Conservation (phyloP, 805 yeast genomes). For the Candida endomychidarum region DNA sequence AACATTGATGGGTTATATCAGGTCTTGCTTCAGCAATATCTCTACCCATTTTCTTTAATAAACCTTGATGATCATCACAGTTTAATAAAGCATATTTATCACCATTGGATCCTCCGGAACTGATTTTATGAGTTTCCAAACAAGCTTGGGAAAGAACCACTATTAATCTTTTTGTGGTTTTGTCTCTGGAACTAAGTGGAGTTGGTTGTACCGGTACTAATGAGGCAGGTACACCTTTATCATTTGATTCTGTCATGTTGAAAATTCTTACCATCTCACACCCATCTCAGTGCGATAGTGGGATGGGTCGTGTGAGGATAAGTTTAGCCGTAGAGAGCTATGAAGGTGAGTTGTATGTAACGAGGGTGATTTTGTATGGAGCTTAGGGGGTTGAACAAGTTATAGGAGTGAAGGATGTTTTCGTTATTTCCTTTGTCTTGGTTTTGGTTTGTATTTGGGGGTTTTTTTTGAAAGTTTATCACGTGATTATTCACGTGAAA, state of each 20-base stretch:
- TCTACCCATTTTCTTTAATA: slow-evolving; percentile 91
- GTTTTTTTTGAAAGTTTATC: too few relatives aligned
- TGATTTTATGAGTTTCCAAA: slow-evolving; percentile 88
- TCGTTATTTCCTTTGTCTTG: too few relatives aligned
- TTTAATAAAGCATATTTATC: slow-evolving; percentile 92
- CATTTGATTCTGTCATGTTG: slow-evolving; percentile 2
- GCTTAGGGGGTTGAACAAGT: too few relatives aligned
- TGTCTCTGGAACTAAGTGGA: slow-evolving; percentile 79
- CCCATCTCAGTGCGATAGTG: too few relatives aligned
- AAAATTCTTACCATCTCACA: too few relatives aligned
- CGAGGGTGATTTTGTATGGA: too few relatives aligned
- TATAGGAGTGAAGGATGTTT: too few relatives aligned
- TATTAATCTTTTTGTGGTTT: slow-evolving; percentile 78
- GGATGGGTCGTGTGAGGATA: too few relatives aligned
- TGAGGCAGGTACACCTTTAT: slow-evolving; percentile 49
- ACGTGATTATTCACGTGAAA: too few relatives aligned
- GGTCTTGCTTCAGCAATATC: slow-evolving; percentile 98
- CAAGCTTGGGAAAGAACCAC: slow-evolving; percentile 97
- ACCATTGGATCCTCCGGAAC: slow-evolving; percentile 61
- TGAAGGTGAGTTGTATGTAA: too few relatives aligned
- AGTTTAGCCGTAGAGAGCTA: too few relatives aligned
- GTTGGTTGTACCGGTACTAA: slow-evolving; percentile 86
- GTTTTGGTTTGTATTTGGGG: too few relatives aligned
- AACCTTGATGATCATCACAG: slow-evolving; percentile 98
- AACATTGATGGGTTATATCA: slow-evolving; percentile 98